These are phyloP conservation scores for Gossypium australe DNA, from an alignment of 345 rosid species.

Conservation along the genomic window DNA sequence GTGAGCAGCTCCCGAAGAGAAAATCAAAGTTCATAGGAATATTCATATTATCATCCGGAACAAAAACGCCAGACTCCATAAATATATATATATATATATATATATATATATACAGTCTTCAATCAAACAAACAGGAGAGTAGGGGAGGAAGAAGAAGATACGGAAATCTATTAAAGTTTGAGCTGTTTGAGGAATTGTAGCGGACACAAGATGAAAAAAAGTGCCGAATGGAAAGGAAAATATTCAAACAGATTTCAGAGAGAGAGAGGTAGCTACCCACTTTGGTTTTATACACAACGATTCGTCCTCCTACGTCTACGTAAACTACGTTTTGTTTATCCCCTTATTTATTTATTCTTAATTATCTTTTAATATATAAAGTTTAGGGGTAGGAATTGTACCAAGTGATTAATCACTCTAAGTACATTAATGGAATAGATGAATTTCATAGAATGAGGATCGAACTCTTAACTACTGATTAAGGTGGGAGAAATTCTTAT, in stretches of 20 bases:
- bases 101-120: too few species aligned
- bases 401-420: too few species aligned
- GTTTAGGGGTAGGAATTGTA: too few species aligned
- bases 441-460: too few species aligned
- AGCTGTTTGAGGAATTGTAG: neutral
- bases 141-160: neutral
- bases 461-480: too few species aligned
- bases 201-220: neutral
- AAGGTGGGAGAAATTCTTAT: too few species aligned
- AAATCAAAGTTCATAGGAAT: neutral
- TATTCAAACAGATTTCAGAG: neutral
- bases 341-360: neutral
- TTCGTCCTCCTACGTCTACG: neutral
- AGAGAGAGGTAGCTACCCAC: neutral
- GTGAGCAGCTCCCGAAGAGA: neutral
- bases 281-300: neutral
- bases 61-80: neutral
- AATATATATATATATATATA: too few species aligned
- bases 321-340: neutral
- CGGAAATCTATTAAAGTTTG: neutral
- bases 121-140: neutral
- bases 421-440: too few species aligned
- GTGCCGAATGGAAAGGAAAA: neutral
- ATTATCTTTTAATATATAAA: too few species aligned
- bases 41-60: neutral